Evolutionary conservation across 1,284 basidiomycete species (phyloP).

Genomic region (Lentinus polychrous): DNA sequence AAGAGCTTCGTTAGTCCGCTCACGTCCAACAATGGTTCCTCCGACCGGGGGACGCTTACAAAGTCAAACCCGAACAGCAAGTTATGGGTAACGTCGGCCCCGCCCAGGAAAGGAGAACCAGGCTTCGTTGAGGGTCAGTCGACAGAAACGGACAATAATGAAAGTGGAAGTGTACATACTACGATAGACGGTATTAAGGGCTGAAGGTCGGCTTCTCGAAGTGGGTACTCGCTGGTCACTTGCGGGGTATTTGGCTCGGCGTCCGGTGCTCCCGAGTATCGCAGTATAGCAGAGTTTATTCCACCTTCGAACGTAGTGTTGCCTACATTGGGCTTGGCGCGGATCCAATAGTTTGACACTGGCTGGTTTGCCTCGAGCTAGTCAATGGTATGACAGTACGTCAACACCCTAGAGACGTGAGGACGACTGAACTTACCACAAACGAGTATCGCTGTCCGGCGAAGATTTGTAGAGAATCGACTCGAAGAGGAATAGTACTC

Average conservation of each 20-base stretch:
- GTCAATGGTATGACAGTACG: background rate
- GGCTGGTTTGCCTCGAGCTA: slow-evolving; percentile 31
- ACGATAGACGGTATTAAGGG: slow-evolving; percentile 11
- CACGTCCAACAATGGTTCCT: too few relatives aligned
- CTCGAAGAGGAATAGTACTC: slow-evolving; percentile 30
- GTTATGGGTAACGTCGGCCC: background rate
- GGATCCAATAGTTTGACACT: slow-evolving; percentile 33
- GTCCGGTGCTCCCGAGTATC: slow-evolving; percentile 19
- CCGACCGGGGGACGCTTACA: too few relatives aligned
- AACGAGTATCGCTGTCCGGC: slow-evolving; percentile 31
- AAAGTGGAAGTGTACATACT: slow-evolving; percentile 3
- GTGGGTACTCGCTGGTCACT: slow-evolving; percentile 13
- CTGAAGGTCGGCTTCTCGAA: slow-evolving; percentile 25
- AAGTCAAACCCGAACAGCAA: too few relatives aligned
- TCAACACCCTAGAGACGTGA: background rate
- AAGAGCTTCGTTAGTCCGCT: too few relatives aligned
- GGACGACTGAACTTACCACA: slow-evolving; percentile 15
- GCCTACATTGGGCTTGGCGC: slow-evolving; percentile 24
- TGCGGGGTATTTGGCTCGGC: slow-evolving; percentile 28
- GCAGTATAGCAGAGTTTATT: slow-evolving; percentile 25
- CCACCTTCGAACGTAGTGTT: slow-evolving; percentile 26
- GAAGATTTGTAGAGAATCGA: slow-evolving; percentile 34
- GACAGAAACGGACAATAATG: background rate
- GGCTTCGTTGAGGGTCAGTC: too few relatives aligned
- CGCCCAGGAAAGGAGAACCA: background rate